These are phyloP conservation scores for Astrothelium subdiscretum DNA, from an alignment of 495 filamentous ascomycete species.

Conservation along the genomic window DNA sequence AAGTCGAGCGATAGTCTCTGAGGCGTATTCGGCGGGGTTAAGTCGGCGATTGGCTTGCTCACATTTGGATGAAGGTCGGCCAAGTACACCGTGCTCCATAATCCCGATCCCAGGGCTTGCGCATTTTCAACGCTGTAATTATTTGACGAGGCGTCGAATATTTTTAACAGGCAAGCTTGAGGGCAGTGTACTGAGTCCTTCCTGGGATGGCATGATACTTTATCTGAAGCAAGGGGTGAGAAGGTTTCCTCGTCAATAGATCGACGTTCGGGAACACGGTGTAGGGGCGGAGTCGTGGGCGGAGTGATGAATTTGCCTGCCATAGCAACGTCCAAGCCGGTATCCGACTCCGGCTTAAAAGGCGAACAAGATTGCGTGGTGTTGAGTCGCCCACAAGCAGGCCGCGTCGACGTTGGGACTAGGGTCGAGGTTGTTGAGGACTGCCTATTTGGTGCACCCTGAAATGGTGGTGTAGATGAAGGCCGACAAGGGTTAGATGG, in stretches of 20 bases:
- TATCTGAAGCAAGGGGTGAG: not conserved
- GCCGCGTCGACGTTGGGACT: not conserved
- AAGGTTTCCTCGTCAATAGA: not conserved
- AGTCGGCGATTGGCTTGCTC: constrained; percentile 1
- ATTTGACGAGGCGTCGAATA: not conserved
- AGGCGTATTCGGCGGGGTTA: constrained; percentile 41
- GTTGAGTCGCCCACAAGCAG: not conserved
- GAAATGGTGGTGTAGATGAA: not conserved
- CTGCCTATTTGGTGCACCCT: not conserved
- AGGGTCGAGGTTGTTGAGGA: not conserved
- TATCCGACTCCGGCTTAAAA: not conserved
- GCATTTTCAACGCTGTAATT: constrained; percentile 22
- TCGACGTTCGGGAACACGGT: not conserved
- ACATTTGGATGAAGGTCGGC: constrained; percentile 15
- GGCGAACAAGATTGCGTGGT: not conserved
- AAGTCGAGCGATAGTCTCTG: constrained; percentile 5
- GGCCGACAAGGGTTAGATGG: not conserved
- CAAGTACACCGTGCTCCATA: constrained; percentile 52
- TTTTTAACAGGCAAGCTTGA: not conserved
- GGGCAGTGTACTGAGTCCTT: not conserved
- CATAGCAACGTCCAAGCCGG: not conserved
- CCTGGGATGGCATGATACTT: not conserved
- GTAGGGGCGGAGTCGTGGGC: not conserved
- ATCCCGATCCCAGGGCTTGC: constrained; percentile 37
- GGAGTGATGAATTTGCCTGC: not conserved